A percentile compares a stretch with the other conserved stretches of the same genome.
phyloP scores from a whole-genome alignment of 495 filamentous ascomycete genomes.

The Bryoglossum gracile region DNA sequence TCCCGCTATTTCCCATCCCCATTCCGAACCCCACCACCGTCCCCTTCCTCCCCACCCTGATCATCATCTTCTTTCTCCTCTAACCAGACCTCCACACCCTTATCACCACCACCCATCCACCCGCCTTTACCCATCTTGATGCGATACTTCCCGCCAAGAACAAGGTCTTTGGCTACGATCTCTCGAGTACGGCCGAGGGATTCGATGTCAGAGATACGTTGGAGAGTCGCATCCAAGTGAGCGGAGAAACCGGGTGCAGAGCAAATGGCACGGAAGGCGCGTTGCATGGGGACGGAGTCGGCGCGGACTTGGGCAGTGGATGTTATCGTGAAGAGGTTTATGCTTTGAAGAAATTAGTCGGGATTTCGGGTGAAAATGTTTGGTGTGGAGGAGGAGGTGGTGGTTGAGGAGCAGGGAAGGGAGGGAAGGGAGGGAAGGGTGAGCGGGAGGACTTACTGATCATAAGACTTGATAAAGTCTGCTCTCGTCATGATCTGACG shows the following conservation, averaged over 20 bases:
- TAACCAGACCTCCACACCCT: conserved; percentile 11
- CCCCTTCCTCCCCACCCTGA: too few species aligned
- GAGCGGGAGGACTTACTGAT: too few species aligned
- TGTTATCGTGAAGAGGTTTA: conserved; percentile 94
- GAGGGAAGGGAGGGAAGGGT: too few species aligned
- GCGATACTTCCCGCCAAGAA: conserved; percentile 70
- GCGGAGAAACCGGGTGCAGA: conserved; percentile 64
- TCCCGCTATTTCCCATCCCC: too few species aligned
- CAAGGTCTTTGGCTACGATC: conserved; percentile 74
- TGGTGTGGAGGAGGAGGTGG: too few species aligned
- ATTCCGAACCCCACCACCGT: too few species aligned
- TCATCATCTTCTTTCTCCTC: conserved; percentile 11
- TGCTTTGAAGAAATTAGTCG: too few species aligned
- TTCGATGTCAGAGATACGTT: conserved; percentile 84
- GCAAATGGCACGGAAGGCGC: conserved; percentile 80
- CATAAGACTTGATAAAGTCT: conserved; percentile 89
- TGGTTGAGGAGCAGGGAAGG: too few species aligned
- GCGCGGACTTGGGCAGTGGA: conserved; percentile 81
- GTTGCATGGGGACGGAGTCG: conserved; percentile 93
- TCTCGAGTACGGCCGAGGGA: conserved; percentile 87
- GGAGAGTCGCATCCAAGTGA: conserved; percentile 72
- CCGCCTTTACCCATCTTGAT: conserved; percentile 35
- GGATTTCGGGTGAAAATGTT: too few species aligned
- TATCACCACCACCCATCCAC: conserved; percentile 12
- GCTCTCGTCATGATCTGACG: conserved; percentile 90